Base-by-base conservation (phyloP, 345 rosid genomes). In the Noccaea bulbosa region DNA sequence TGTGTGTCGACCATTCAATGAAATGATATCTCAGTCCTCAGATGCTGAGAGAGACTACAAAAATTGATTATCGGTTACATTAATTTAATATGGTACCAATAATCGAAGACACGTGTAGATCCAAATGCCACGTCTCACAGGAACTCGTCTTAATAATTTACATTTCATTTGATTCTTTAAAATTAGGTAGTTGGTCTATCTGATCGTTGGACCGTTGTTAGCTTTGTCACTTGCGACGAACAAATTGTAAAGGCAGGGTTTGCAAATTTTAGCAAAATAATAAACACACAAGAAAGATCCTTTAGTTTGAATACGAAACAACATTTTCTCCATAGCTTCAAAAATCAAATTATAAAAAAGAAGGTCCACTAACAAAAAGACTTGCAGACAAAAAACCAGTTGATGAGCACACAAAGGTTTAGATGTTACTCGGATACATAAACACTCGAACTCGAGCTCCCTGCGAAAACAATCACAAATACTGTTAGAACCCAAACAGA, bases 351-450 rank as follows among this genome's bases (percentile, higher is more conserved):
- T 22, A 11, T 43, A 15, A 32, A 38, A 4, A 59, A n/a, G n/a
- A 59, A 39, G 34, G 41, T 27, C 11, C 40, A 38, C 6, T 24
- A 48, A 54, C 11, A 22, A 22, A n/a, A 34, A 22, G 38, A 20
- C 30, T 52, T 52, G 62, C 16, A 34, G 43, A 43, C 39, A 5
- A 62, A 33, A 62, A n/a, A 44, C 3, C n/a, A 12, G 45, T 9
- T 62, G 32, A 48, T 27, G 45, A 32, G 61, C 16, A 24, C 49
- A 69, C 52, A 40, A 11, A 3, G 49, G 87, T 88, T 84, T 61
- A 90, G 16, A 88, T 90, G 43, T 88, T 90, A 79, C 97, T 88
- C 67, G 94, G 97, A 58, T 88, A 90, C 97, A 90, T 86, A 73
- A 90, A 88, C 47, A 90, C 97, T 64, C 97, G 81, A 12, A 91